Base-by-base conservation (phyloP, 208 protist species). In the Leishmania braziliensis region DNA sequence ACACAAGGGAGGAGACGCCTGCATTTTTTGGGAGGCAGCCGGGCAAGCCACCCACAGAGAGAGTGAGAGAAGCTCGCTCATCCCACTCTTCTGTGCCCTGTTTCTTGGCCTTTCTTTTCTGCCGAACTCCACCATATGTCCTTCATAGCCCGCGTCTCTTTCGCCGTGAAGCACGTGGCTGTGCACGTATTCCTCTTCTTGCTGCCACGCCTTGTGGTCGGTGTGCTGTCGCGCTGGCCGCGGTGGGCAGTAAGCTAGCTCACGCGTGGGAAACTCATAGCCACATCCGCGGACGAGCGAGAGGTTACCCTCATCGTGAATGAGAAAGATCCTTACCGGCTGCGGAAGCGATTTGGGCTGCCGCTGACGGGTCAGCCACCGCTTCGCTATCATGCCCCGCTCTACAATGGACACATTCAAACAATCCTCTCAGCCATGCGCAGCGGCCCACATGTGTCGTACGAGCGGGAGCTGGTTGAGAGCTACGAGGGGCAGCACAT, bases 391-490 rank as follows among this genome's bases (percentile, higher is more conserved):
- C 18, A 63, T n/a, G 74, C 82, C 1, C 90, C 90, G 33, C 87
- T 93, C 36, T 93, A 93, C 85, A 86, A 76, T 50, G 86, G 90
- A 0, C 88, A 91, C 71, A 56, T 93, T 4, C 83, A 91, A 20
- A 93, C 90, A 2, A 83, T 93, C 5, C 68, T 93, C 5, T 81
- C 60, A 0, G 80, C 75, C 33, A 29, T 88, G 68, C 90, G 88
- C 70, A 77, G 72, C 54, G 36, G 46, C 0, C 68, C 79, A 26
- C 68, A 36, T 1, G 80, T 89, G 4, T 54, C 82, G n/a, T 93
- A 88, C 58, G 43, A 70, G 50, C 83, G 90, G 18, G 88, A 88
- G 78, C 78, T 79, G 14, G 81, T 93, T n/a, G 51, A 69, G 56
- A 75, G 79, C 12, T 69, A 73, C 29, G 90, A 84, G 23, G 88